Percentiles rank a stretch among this genome's conserved stretches.
These are phyloP conservation scores for Xylariaceae sp. DNA, from an alignment of 2,329 filamentous ascomycete species.

Conservation along the genomic window DNA sequence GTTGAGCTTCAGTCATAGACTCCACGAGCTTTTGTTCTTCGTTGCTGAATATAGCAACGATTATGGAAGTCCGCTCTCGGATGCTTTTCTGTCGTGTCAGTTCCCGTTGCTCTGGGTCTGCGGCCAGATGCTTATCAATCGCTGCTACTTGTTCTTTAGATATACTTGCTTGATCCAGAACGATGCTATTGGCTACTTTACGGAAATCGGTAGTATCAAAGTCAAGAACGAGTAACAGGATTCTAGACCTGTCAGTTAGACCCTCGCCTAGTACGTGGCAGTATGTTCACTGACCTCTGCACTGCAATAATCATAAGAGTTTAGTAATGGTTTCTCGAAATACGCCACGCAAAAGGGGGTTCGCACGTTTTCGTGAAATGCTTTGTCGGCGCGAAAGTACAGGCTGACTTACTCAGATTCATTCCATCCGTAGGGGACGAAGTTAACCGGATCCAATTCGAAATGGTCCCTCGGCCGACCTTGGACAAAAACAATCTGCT, in stretches of 20 bases:
- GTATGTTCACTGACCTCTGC: constrained; percentile 43
- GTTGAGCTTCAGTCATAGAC: constrained; percentile 53
- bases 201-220: constrained; percentile 70
- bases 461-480: constrained; percentile 64
- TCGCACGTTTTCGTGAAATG: neutral
- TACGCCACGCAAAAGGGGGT: neutral
- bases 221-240: constrained; percentile 65
- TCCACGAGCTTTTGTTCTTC: constrained; percentile 41
- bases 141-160: constrained; percentile 56
- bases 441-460: constrained; percentile 74
- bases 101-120: constrained; percentile 52
- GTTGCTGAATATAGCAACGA: constrained; percentile 57
- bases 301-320: constrained; percentile 32
- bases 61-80: constrained; percentile 51
- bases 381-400: neutral
- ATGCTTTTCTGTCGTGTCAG: constrained; percentile 52
- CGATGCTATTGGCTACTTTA: constrained; percentile 58
- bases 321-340: neutral
- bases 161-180: constrained; percentile 53
- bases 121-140: constrained; percentile 53
- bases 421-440: constrained; percentile 68
- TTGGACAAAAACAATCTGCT: constrained; percentile 70
- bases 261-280: too few relatives aligned
- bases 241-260: constrained; percentile 40
- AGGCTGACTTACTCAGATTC: constrained; percentile 48